Conservation (phyloP, 192 early-diverging fungal genomes). For the Coemansia sp. region DNA sequence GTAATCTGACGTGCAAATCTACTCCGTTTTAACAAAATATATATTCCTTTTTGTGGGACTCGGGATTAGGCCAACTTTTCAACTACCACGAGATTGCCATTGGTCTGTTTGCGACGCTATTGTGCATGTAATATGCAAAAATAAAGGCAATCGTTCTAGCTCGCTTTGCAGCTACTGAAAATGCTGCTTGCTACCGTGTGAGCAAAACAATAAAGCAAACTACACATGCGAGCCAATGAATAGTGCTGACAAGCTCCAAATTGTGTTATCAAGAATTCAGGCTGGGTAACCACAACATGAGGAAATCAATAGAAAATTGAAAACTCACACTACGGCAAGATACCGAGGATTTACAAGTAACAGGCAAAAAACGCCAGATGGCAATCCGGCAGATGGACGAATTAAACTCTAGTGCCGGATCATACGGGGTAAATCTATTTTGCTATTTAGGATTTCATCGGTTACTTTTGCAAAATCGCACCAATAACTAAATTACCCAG, state of each 20-base stretch:
- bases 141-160: too few relatives aligned
- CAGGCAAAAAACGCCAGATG: neutral
- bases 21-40: too few relatives aligned
- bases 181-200: neutral
- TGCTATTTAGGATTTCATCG: neutral
- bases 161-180: neutral
- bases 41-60: too few relatives aligned
- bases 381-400: neutral
- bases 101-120: too few relatives aligned
- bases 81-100: too few relatives aligned
- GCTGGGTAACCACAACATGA: too few relatives aligned
- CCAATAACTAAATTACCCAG: neutral
- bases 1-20: neutral
- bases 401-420: neutral
- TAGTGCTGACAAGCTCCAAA: too few relatives aligned
- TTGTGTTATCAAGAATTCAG: too few relatives aligned
- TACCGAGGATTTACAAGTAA: neutral
- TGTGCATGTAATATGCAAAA: too few relatives aligned
- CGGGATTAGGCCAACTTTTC: too few relatives aligned
- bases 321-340: neutral
- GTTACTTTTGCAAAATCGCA: too few relatives aligned
- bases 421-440: neutral
- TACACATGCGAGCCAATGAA: too few relatives aligned
- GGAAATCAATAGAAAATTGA: neutral
- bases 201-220: neutral